Evolutionary conservation across 345 rosid genomes (phyloP).

Genomic region (Ailanthus altissimus): DNA sequence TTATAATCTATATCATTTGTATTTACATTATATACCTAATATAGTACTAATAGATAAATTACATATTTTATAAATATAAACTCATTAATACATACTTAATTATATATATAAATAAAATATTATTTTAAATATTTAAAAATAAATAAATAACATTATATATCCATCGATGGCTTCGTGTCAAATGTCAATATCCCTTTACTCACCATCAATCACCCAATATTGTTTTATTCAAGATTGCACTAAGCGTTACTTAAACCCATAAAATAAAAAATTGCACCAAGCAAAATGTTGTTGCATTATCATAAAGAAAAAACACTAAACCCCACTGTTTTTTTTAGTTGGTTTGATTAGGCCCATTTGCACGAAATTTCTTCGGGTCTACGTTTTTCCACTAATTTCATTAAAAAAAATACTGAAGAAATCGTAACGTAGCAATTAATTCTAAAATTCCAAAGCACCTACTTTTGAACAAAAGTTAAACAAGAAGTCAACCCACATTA

Average conservation of each 20-base stretch:
- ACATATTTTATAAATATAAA: too few relatives aligned
- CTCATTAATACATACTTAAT: too few relatives aligned
- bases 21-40: too few relatives aligned
- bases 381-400: background rate
- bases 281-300: background rate
- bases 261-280: background rate
- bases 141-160: too few relatives aligned
- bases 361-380: background rate
- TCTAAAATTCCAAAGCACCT: background rate
- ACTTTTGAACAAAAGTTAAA: background rate
- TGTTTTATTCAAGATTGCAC: background rate
- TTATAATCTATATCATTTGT: too few relatives aligned
- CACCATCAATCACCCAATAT: too few relatives aligned
- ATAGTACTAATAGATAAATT: too few relatives aligned
- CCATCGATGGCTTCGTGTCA: too few relatives aligned
- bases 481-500: background rate
- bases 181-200: too few relatives aligned
- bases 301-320: background rate
- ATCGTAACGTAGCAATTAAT: background rate
- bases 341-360: background rate
- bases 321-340: background rate
- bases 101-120: too few relatives aligned
- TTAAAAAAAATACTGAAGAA: background rate
- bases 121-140: too few relatives aligned
- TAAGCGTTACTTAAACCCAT: too few relatives aligned